Conservation (phyloP, 345 rosid species). For the Acer saccharum region DNA sequence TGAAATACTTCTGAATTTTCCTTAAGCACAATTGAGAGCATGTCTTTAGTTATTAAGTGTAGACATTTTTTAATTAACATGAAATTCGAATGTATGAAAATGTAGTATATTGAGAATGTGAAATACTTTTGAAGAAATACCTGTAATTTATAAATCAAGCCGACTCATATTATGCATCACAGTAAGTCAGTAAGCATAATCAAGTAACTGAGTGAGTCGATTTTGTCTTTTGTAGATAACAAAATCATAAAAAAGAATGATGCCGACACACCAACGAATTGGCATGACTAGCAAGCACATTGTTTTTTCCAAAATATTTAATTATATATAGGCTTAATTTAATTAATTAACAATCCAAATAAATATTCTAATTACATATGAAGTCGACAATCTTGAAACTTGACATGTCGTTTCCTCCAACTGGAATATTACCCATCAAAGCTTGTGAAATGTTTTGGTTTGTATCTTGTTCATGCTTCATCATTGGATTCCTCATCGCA, state of each 20-base stretch:
- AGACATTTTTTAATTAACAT: no score
- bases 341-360: conserved; percentile 11
- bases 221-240: conserved; percentile 14
- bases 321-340: not conserved
- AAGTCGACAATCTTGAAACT: conserved; percentile 31
- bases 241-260: conserved; percentile 24
- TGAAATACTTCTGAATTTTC: no score
- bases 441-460: conserved; percentile 35
- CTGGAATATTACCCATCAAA: conserved; percentile 39
- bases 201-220: not conserved
- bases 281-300: conserved; percentile 12
- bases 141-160: no score
- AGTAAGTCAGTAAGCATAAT: not conserved
- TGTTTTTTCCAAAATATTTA: no score
- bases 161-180: not conserved
- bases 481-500: conserved; percentile 48
- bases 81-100: no score
- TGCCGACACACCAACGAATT: conserved; percentile 19
- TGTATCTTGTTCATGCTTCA: conserved; percentile 31
- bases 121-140: no score
- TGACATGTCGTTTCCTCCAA: conserved; percentile 35
- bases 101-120: no score
- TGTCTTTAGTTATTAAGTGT: no score
- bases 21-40: no score
- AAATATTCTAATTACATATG: not conserved